These are phyloP conservation scores for Odontarrhena argentea DNA, from an alignment of 345 rosid species.

Conservation along the genomic window DNA sequence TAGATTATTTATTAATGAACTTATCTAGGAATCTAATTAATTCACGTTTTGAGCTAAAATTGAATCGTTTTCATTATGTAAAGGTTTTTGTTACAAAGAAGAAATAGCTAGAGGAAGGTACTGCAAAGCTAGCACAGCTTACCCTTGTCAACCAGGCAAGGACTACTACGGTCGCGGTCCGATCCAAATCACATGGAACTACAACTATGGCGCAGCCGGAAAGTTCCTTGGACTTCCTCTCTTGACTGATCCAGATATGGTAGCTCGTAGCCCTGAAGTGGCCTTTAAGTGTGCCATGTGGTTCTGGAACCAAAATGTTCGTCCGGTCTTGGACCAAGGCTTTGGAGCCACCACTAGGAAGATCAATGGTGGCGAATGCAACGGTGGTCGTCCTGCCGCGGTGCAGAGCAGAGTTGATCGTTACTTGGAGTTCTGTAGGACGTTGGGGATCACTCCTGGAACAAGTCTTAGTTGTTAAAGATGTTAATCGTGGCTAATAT, in stretches of 20 bases:
- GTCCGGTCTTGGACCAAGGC: constrained; percentile 50
- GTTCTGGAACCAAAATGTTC: constrained; percentile 63
- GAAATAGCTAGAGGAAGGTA: constrained; percentile 44
- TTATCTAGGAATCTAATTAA: not conserved
- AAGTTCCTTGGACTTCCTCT: constrained; percentile 44
- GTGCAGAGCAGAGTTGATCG: constrained; percentile 46
- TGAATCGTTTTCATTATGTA: not conserved
- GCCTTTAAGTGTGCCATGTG: constrained; percentile 59
- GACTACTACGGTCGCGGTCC: constrained; percentile 64
- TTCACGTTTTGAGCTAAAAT: not conserved
- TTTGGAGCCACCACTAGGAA: constrained; percentile 51
- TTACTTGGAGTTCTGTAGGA: constrained; percentile 46
- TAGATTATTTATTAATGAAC: not conserved
- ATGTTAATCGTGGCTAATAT: not conserved
- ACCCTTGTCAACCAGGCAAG: constrained; percentile 45
- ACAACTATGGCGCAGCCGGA: constrained; percentile 62
- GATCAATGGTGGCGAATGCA: constrained; percentile 61
- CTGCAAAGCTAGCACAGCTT: constrained; percentile 27
- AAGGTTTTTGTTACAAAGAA: constrained; percentile 48
- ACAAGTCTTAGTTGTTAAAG: constrained; percentile 44
- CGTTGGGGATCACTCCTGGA: constrained; percentile 44
- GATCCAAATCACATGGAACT: constrained; percentile 62
- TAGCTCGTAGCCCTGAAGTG: constrained; percentile 43
- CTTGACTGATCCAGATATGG: constrained; percentile 51
- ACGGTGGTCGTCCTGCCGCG: constrained; percentile 36